Conservation (phyloP, 73 alveolate species). For the Paramecium caudatum region DNA sequence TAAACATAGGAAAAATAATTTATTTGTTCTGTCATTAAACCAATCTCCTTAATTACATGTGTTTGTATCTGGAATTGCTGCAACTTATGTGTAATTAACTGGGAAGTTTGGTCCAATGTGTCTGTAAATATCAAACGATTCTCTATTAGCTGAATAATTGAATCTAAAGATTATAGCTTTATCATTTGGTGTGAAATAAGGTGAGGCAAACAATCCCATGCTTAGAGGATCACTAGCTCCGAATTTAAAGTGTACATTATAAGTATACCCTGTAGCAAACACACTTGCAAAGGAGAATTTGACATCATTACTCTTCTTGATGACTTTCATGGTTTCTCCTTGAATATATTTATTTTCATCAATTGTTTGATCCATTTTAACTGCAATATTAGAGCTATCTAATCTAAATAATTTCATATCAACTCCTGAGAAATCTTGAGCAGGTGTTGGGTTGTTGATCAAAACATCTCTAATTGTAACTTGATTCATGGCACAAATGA, state of each 20-base stretch:
- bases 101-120: constrained; percentile 58
- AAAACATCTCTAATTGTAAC: constrained; percentile 60
- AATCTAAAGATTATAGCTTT: constrained; percentile 63
- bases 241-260: constrained; percentile 66
- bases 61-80: constrained; percentile 11
- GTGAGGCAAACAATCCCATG: constrained; percentile 68
- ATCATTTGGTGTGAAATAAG: constrained; percentile 44
- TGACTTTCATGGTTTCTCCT: constrained; percentile 61
- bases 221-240: constrained; percentile 64
- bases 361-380: background rate
- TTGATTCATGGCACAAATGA: constrained; percentile 58
- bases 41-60: constrained; percentile 74
- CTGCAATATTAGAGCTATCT: constrained; percentile 13
- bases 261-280: constrained; percentile 67
- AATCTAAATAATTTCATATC: constrained; percentile 57
- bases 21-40: constrained; percentile 65
- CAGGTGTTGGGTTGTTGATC: constrained; percentile 61
- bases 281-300: constrained; percentile 47
- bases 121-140: constrained; percentile 66
- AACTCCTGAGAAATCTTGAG: constrained; percentile 2
- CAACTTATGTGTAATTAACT: background rate
- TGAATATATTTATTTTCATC: constrained; percentile 12
- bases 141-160: constrained; percentile 69
- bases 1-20: constrained; percentile 55
- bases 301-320: constrained; percentile 61